Evolutionary conservation across 2,329 filamentous ascomycete species (phyloP).

Genomic region (Dryadomyces quercivorus): DNA sequence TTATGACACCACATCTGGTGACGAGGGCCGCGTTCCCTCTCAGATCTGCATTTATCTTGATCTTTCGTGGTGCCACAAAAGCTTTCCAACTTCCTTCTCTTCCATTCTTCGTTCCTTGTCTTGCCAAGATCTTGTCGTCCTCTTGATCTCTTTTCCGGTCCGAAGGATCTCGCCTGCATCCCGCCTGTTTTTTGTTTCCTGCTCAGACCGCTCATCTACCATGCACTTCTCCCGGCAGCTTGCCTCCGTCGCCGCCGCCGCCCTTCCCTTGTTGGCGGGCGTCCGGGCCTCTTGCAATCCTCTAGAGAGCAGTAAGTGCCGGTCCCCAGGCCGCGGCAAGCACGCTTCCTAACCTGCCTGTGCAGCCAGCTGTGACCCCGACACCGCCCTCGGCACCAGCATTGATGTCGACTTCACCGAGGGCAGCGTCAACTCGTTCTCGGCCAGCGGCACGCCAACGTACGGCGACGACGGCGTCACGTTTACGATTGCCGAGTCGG

Average conservation of each 20-base stretch:
- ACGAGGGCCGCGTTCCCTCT: too few relatives aligned
- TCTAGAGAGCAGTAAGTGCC: not conserved
- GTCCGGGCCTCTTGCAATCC: not conserved
- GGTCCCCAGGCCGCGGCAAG: too few relatives aligned
- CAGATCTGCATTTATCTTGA: not conserved
- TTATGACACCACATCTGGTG: too few relatives aligned
- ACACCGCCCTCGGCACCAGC: conserved; percentile 74
- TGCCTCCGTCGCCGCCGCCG: not conserved
- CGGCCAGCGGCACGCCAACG: conserved; percentile 50
- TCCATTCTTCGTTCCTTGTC: not conserved
- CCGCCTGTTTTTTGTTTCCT: too few relatives aligned
- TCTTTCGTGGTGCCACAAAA: not conserved
- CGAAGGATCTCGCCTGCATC: too few relatives aligned
- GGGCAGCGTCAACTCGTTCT: conserved; percentile 69
- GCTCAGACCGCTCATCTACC: too few relatives aligned
- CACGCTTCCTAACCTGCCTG: too few relatives aligned
- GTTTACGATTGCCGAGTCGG: conserved; percentile 66
- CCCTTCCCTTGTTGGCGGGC: not conserved
- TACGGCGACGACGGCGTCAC: conserved; percentile 67
- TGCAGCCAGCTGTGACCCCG: conserved; percentile 52
- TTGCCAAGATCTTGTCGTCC: not conserved
- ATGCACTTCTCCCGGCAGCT: not conserved
- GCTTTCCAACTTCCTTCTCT: not conserved
- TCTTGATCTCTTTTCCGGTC: not conserved
- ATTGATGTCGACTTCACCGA: conserved; percentile 74